phyloP scores from a whole-genome alignment of 768 basidiomycete species.

The Pilatotrama ljubarskyi region DNA sequence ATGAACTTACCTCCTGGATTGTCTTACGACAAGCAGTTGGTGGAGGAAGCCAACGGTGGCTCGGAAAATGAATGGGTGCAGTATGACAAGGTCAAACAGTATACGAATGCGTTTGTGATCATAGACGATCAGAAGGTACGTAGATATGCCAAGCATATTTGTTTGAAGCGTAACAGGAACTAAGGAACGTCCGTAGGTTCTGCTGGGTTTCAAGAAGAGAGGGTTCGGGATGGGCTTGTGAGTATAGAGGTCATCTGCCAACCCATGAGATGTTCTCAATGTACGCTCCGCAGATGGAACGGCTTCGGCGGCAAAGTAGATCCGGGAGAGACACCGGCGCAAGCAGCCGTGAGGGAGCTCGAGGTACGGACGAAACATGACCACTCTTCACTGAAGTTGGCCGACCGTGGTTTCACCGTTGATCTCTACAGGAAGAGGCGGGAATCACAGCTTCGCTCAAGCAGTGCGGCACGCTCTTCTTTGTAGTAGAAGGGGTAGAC shows the following conservation, averaged over 20 bases:
- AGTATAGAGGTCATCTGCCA: slow-evolving; percentile 19
- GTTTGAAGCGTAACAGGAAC: not conserved
- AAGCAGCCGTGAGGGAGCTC: slow-evolving; percentile 79
- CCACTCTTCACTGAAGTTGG: not conserved
- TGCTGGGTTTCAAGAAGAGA: slow-evolving; percentile 79
- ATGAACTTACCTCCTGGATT: slow-evolving; percentile 13
- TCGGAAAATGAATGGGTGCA: slow-evolving; percentile 44
- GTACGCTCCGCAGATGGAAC: slow-evolving; percentile 57
- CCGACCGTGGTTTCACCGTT: not conserved
- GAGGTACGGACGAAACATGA: slow-evolving; percentile 39
- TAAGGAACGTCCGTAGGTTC: slow-evolving; percentile 50
- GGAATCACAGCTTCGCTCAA: slow-evolving; percentile 67
- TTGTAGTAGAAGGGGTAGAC: slow-evolving; percentile 52
- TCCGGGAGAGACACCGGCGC: slow-evolving; percentile 58
- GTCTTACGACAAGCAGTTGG: not conserved
- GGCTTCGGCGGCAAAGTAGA: slow-evolving; percentile 92
- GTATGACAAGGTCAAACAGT: slow-evolving; percentile 44
- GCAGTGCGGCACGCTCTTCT: slow-evolving; percentile 66
- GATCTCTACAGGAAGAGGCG: slow-evolving; percentile 70
- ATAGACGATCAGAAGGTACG: slow-evolving; percentile 41
- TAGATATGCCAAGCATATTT: not conserved
- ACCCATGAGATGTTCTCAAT: not conserved
- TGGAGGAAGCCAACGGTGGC: slow-evolving; percentile 9
- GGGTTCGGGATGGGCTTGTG: slow-evolving; percentile 70
- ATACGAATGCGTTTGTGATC: slow-evolving; percentile 69